phyloP scores from a whole-genome alignment of 1,139 yeast genomes.

The Arxiozyma heterogenica region DNA sequence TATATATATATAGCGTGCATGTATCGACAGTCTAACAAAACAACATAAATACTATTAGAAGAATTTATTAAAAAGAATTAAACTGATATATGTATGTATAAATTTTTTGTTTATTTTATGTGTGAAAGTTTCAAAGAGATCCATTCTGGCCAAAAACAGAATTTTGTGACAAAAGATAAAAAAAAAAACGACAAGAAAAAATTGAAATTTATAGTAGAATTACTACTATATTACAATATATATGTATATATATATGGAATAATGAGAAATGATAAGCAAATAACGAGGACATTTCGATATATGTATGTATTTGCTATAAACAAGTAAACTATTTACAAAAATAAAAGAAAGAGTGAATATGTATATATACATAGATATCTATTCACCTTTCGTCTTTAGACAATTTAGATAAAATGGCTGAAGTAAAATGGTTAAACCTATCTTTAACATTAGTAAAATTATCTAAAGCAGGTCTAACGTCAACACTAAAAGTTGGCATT shows the following conservation, averaged over 20 bases:
- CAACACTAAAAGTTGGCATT: slow-evolving; percentile 82
- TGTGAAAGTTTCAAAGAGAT: not conserved
- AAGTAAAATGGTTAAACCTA: slow-evolving; percentile 48
- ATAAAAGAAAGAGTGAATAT: not conserved
- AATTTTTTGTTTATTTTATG: not conserved
- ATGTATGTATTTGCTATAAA: not conserved
- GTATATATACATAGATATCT: not conserved
- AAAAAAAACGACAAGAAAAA: not conserved
- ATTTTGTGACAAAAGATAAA: slow-evolving; percentile 1
- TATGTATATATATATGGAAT: not conserved
- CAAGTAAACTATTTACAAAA: not conserved
- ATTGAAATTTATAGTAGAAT: too few relatives aligned
- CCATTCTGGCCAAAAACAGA: not conserved
- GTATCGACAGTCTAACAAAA: too few relatives aligned
- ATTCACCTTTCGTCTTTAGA: not conserved
- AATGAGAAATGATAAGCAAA: not conserved
- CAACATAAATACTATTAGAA: too few relatives aligned
- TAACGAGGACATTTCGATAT: not conserved
- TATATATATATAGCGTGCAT: not conserved
- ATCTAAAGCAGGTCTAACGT: slow-evolving; percentile 93
- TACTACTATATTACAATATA: too few relatives aligned
- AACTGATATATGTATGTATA: too few relatives aligned
- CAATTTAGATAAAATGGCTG: slow-evolving; percentile 31
- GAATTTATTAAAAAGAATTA: too few relatives aligned
- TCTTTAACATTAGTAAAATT: slow-evolving; percentile 52